These are phyloP conservation scores for Linum usitatissimum DNA, from an alignment of 345 rosid genomes.

Conservation along the genomic window DNA sequence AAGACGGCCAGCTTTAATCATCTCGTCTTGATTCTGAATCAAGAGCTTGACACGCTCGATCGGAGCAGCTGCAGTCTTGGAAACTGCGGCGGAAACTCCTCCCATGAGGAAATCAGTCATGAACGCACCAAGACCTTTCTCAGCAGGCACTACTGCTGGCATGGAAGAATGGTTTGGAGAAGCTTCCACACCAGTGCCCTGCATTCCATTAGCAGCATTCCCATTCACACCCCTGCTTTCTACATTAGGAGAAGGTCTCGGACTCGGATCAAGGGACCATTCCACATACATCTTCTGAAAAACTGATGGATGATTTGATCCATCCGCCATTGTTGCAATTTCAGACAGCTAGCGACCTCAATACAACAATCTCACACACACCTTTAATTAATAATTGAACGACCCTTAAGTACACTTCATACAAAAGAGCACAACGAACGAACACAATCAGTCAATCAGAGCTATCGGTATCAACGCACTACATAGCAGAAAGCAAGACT, in stretches of 20 bases:
- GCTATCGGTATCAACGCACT: not conserved
- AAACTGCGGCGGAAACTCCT: constrained; percentile 23
- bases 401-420: too few species aligned
- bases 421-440: too few species aligned
- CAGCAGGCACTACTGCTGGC: constrained; percentile 17
- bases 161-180: constrained; percentile 10
- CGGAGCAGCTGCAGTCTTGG: constrained; percentile 24
- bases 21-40: constrained; percentile 27
- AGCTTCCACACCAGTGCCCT: constrained; percentile 7
- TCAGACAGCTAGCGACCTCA: not conserved
- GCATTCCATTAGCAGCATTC: not conserved
- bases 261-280: not conserved
- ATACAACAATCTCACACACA: too few species aligned
- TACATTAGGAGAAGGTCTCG: not conserved
- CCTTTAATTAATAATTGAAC: too few species aligned
- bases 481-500: not conserved
- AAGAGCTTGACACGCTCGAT: constrained; percentile 24
- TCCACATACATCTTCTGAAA: not conserved
- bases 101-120: constrained; percentile 22
- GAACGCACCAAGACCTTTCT: constrained; percentile 16
- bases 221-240: not conserved
- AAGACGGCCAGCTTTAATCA: constrained; percentile 23
- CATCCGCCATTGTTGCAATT: not conserved
- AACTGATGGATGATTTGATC: not conserved
- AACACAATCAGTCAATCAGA: too few species aligned